Evolutionary conservation across 2,329 filamentous ascomycete species (phyloP), one percentile per base, ranked within the genome.

Genomic region (Fusarium sp.): DNA sequence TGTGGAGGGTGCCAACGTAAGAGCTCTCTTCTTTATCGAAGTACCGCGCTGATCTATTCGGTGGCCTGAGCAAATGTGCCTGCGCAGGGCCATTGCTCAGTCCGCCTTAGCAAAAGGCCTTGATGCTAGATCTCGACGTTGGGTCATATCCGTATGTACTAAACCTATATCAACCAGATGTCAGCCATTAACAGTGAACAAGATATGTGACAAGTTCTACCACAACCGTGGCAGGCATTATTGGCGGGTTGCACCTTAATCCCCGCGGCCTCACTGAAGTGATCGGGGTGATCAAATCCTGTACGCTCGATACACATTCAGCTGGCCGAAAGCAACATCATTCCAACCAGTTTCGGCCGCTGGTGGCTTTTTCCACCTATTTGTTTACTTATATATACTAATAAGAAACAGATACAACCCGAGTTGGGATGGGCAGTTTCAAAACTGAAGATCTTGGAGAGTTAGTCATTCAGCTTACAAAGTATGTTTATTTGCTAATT

Each of bases 381-480:
- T n/a, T n/a, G n/a, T n/a, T n/a, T n/a, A n/a, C n/a, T n/a, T n/a
- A 47, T n/a, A 6, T 16, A 50, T 11, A 23, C 28, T 40, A 39
- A 51, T 51, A 11, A 30, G 5, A 31, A 27, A 59, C 34, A 43
- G 87, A 90, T n/a, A n/a, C n/a, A n/a, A n/a, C n/a, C n/a, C n/a
- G 86, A 62, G 87, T n/a, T 89, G n/a, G 85, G 84, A 55, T 84
- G 90, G 90, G 10, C 87, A 87, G 9, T 91, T 92, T 80, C 88
- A 2, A 90, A 92, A 77, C 86, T 81, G 34, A 54, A 76, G 4
- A 78, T 77, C 40, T 80, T 31, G 7, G 5, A 18, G 13, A 30
- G n/a, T n/a, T n/a, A n/a, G n/a, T n/a, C n/a, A n/a, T n/a, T n/a
- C n/a, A n/a, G n/a, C n/a, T n/a, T n/a, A n/a, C n/a, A n/a, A n/a